phyloP scores from a whole-genome alignment of 306 rosid genomes.

The Psophocarpus tetragonolobus region DNA sequence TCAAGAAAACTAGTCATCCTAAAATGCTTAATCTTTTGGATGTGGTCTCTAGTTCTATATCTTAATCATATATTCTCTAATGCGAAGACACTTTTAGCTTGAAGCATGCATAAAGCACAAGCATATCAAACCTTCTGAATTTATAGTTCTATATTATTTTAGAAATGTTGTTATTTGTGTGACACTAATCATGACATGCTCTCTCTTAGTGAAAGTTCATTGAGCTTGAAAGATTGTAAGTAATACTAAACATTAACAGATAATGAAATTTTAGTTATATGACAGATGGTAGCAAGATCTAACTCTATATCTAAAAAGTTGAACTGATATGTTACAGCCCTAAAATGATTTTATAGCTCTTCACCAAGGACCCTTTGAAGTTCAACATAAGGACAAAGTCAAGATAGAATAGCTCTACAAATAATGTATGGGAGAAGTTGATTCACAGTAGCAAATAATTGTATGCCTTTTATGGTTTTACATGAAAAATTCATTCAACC shows the following conservation, averaged over 20 bases:
- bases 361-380: neutral
- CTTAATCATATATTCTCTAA: neutral
- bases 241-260: neutral
- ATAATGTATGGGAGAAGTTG: neutral
- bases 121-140: neutral
- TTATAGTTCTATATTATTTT: neutral
- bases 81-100: neutral
- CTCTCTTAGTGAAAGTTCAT: neutral
- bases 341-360: neutral
- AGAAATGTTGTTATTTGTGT: neutral
- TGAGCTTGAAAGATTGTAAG: neutral
- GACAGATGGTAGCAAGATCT: neutral
- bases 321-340: neutral
- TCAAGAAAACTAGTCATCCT: slow-evolving; percentile 1
- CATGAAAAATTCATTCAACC: neutral
- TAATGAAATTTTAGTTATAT: neutral
- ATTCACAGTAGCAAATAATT: neutral
- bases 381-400: neutral
- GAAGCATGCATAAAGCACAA: neutral
- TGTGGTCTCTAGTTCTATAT: neutral
- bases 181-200: neutral
- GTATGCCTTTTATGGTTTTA: no score
- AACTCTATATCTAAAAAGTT: neutral
- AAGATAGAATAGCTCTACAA: neutral
- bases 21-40: neutral